These are phyloP conservation scores for Mentha longifolia DNA, from an alignment of 257 asterid genomes.

Conservation along the genomic window DNA sequence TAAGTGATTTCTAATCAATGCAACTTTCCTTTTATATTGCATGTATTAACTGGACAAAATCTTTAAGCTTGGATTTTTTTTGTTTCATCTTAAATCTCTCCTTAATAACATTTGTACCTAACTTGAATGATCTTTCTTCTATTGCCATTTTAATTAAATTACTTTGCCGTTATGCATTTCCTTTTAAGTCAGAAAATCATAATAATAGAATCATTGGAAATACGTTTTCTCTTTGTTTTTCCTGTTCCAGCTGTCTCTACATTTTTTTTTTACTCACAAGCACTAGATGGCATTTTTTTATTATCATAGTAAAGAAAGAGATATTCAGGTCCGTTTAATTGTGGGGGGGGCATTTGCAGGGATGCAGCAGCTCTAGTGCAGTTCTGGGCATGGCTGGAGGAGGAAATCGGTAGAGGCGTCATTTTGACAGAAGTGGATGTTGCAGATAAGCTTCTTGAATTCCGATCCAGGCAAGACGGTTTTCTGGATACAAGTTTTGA, in stretches of 20 bases:
- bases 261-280: neutral
- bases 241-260: neutral
- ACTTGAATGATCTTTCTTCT: neutral
- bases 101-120: too few species aligned
- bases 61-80: too few species aligned
- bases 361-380: slow-evolving; percentile 97
- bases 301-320: slow-evolving; percentile 1
- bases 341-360: slow-evolving; percentile 56
- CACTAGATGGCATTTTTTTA: slow-evolving; percentile 1
- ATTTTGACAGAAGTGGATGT: slow-evolving; percentile 84
- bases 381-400: slow-evolving; percentile 97
- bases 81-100: too few species aligned
- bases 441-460: slow-evolving; percentile 79
- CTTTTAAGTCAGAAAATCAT: neutral
- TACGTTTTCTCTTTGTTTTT: neutral
- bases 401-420: slow-evolving; percentile 58
- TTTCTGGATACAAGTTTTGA: slow-evolving; percentile 93
- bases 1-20: neutral
- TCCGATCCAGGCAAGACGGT: slow-evolving; percentile 87
- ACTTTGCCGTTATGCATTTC: neutral
- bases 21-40: too few species aligned
- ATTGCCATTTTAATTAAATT: neutral
- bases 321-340: slow-evolving; percentile 17
- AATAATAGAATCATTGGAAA: neutral
- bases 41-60: too few species aligned